Evolutionary conservation across 1,284 basidiomycete genomes (phyloP), one percentile per base, ranked within the genome.

Genomic region (Sanghuangporus weigelae): DNA sequence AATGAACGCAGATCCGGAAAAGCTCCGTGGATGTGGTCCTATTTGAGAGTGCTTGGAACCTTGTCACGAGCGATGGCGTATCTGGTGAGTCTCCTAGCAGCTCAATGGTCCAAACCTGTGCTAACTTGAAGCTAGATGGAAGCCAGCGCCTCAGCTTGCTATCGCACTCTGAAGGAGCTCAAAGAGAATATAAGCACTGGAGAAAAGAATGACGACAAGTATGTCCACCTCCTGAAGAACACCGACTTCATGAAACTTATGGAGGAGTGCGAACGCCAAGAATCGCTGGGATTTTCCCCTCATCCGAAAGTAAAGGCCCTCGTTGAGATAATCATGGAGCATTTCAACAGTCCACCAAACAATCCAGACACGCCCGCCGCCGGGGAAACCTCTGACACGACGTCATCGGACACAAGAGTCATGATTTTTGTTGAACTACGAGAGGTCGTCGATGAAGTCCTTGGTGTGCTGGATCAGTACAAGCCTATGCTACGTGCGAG

Each of bases 261-360:
- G 69, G 73, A 76, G 21, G 86, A 90, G 68, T 78, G 94, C 36
- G 85, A 91, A 63, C 68, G 67, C n/a, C 81, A 83, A 69, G 77
- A 78, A 59, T 74, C 75, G 49, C 74, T 73, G 19, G 84, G 84
- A 2, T 89, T 87, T 68, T 73, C 81, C 3, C 73, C 82, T 50
- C 97, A 99, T 75, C 97, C 97, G 2, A 99, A 99, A 78, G 92
- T 99, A 88, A 90, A 92, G 44, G 89, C 84, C 66, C 81, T 98
- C 14, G 85, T 89, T 60, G 79, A 82, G 8, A 77, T 98, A 40
- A 79, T 95, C 1, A 77, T 95, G 7, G 84, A 92, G 44, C 90
- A 97, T 73, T 96, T 98, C 71, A 85, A 82, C 7, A 77, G 84
- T 68, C 79, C 81, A 44, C 75, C 85, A 56, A 76, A 78, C 39